phyloP scores from a whole-genome alignment of 176 grass and related monocot species.

The Zoysia japonica region DNA sequence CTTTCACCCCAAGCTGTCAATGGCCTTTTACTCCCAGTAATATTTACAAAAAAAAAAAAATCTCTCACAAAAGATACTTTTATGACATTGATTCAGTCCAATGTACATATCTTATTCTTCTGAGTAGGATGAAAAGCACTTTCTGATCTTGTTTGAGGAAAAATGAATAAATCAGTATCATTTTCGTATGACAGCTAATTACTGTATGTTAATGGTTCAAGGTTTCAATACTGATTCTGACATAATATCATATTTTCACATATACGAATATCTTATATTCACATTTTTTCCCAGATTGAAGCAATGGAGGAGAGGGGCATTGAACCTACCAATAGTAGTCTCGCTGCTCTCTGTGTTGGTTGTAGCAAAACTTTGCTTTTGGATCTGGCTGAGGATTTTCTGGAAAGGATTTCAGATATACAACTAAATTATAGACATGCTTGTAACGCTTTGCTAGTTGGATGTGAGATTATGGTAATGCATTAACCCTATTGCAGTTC shows the following conservation, averaged over 20 bases:
- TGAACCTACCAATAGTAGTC: constrained; percentile 51
- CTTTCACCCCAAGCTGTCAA: not conserved
- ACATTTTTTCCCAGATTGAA: constrained; percentile 60
- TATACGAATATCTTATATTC: constrained; percentile 22
- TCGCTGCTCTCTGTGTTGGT: constrained; percentile 61
- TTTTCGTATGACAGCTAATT: not conserved
- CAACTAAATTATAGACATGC: constrained; percentile 50
- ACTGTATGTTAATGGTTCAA: not conserved
- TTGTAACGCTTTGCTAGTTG: constrained; percentile 67
- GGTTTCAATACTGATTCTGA: not conserved
- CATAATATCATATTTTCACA: not conserved
- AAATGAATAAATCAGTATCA: not conserved
- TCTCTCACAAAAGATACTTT: not conserved
- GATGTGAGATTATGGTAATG: constrained; percentile 74
- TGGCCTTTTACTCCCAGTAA: not conserved
- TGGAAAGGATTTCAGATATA: constrained; percentile 64
- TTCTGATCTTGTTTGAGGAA: not conserved
- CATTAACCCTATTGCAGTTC: constrained; percentile 17
- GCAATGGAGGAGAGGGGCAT: constrained; percentile 63
- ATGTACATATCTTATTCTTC: not conserved
- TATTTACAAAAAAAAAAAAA: too few species aligned
- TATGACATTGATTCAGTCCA: not conserved
- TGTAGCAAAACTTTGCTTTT: constrained; percentile 65
- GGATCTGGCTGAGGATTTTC: constrained; percentile 66
- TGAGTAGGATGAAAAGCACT: not conserved